Conservation (phyloP, 2,329 filamentous ascomycete genomes). For the Clonostachys rhizophaga region DNA sequence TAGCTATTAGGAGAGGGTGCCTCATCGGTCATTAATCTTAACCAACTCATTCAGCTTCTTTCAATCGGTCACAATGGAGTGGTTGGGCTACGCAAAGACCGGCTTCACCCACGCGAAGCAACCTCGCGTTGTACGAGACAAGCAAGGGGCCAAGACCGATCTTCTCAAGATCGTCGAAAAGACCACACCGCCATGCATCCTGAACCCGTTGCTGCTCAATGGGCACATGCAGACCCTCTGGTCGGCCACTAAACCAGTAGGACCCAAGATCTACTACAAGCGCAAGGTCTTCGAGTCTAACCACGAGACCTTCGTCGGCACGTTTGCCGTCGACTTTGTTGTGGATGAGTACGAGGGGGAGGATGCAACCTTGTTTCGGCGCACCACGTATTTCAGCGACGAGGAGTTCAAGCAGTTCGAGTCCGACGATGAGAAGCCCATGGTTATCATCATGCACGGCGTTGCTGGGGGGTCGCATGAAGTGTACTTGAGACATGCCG, state of each 20-base stretch:
- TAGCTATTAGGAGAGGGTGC: too few species aligned
- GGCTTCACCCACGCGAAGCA: constrained; percentile 58
- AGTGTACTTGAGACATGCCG: constrained; percentile 78
- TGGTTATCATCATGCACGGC: constrained; percentile 89
- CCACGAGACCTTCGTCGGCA: constrained; percentile 60
- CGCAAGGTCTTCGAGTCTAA: constrained; percentile 33
- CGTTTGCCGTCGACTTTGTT: constrained; percentile 87
- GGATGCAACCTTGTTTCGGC: constrained; percentile 62
- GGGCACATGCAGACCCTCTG: constrained; percentile 89
- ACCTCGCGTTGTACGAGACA: constrained; percentile 52
- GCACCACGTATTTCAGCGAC: constrained; percentile 72
- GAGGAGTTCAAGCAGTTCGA: constrained; percentile 62
- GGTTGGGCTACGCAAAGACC: constrained; percentile 63
- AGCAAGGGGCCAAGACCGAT: constrained; percentile 57
- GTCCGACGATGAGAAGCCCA: constrained; percentile 73
- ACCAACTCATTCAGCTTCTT: too few species aligned
- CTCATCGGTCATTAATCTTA: too few species aligned
- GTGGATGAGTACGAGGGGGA: constrained; percentile 46
- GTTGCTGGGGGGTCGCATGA: constrained; percentile 90
- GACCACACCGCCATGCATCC: constrained; percentile 73
- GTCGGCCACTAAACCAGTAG: constrained; percentile 70
- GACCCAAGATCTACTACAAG: constrained; percentile 78
- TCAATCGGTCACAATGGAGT: constrained; percentile 44
- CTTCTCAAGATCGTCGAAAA: constrained; percentile 67
- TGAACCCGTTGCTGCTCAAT: constrained; percentile 94